These are phyloP conservation scores for Eucommia ulmoides DNA, from an alignment of 257 asterid genomes.

Conservation along the genomic window DNA sequence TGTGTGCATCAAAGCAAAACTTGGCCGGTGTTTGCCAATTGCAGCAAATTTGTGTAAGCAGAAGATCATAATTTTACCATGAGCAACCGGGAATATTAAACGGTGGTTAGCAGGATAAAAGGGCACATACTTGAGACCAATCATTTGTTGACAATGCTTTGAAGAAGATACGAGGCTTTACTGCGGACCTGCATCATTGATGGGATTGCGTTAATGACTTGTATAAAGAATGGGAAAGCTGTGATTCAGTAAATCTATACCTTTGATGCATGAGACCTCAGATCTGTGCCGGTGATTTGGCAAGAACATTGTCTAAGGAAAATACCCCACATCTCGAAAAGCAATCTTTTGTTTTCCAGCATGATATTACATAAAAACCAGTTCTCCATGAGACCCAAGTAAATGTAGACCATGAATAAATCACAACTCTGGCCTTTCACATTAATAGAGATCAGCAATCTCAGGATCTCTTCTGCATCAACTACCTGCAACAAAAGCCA, in stretches of 20 bases:
- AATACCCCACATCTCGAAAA: slow-evolving; percentile 45
- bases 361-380: slow-evolving; percentile 45
- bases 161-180: slow-evolving; percentile 91
- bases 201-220: neutral
- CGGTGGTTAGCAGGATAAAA: neutral
- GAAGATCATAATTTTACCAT: too few species aligned
- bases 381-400: slow-evolving; percentile 58
- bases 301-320: slow-evolving; percentile 67
- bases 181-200: slow-evolving; percentile 64
- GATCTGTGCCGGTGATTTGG: slow-evolving; percentile 62
- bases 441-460: slow-evolving; percentile 42
- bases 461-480: slow-evolving; percentile 46
- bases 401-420: slow-evolving; percentile 55
- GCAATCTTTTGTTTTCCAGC: slow-evolving; percentile 28
- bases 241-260: too few species aligned
- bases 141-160: slow-evolving; percentile 42
- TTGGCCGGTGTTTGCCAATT: too few species aligned
- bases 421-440: slow-evolving; percentile 67
- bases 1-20: too few species aligned
- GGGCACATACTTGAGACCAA: neutral
- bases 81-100: too few species aligned
- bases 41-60: too few species aligned
- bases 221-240: slow-evolving; percentile 1
- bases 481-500: slow-evolving; percentile 26
- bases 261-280: slow-evolving; percentile 77